phyloP scores from a whole-genome alignment of 495 filamentous ascomycete genomes.

The Penicillium maclennaniae region DNA sequence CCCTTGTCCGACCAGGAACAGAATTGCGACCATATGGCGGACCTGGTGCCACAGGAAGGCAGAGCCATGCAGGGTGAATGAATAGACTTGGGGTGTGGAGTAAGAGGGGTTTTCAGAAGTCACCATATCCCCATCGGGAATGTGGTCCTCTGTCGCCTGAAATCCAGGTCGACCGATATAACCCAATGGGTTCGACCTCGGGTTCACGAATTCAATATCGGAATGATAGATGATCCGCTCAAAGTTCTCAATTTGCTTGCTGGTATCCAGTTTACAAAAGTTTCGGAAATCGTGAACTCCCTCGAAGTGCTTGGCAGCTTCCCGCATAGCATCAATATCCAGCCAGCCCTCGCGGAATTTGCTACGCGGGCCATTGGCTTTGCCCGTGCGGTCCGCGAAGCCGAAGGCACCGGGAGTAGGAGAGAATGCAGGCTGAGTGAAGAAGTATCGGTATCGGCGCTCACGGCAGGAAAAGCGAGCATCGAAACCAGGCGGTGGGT shows the following conservation, averaged over 20 bases:
- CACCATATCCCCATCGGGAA: constrained; percentile 14
- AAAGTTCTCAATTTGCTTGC: constrained; percentile 83
- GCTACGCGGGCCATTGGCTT: constrained; percentile 19
- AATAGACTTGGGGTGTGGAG: constrained; percentile 65
- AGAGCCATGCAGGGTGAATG: constrained; percentile 81
- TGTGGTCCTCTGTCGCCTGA: constrained; percentile 19
- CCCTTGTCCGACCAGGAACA: constrained; percentile 90
- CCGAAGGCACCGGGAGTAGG: constrained; percentile 48
- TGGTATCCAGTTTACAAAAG: constrained; percentile 86
- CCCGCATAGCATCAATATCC: constrained; percentile 80
- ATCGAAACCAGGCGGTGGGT: constrained; percentile 72
- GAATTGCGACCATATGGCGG: constrained; percentile 78
- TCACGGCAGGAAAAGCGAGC: constrained; percentile 92
- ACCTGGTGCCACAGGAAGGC: constrained; percentile 99
- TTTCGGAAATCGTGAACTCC: constrained; percentile 94
- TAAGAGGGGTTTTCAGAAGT: constrained; percentile 14
- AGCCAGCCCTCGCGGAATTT: constrained; percentile 56
- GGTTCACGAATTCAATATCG: constrained; percentile 65
- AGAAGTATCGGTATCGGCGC: constrained; percentile 91
- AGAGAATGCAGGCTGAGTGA: constrained; percentile 84
- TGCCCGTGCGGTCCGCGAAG: constrained; percentile 23
- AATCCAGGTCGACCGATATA: constrained; percentile 35
- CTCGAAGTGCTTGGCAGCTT: constrained; percentile 72
- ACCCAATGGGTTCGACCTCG: constrained; percentile 40
- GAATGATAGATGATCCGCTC: constrained; percentile 69